Conservation (phyloP, 352 stramenopile genomes). For the Phytophthora pisi region DNA sequence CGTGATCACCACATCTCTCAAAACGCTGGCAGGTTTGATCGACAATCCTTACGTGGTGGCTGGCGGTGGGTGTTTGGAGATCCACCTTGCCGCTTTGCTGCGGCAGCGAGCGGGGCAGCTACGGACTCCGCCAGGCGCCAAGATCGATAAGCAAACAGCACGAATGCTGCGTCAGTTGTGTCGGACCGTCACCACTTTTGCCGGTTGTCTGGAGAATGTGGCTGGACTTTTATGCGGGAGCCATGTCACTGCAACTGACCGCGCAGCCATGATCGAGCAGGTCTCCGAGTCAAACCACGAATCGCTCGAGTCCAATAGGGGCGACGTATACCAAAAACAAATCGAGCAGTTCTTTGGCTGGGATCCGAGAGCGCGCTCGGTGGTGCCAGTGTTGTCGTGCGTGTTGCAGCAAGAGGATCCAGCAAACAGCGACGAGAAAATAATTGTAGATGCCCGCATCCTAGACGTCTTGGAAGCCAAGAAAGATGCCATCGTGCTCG, state of each 20-base stretch:
- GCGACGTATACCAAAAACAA: slow-evolving; percentile 1
- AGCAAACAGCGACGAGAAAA: slow-evolving; percentile 18
- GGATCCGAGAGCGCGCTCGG: slow-evolving; percentile 26
- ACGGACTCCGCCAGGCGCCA: slow-evolving; percentile 8
- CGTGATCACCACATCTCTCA: slow-evolving; percentile 44
- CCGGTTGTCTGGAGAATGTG: slow-evolving; percentile 30
- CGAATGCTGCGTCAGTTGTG: slow-evolving; percentile 40
- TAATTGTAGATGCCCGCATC: slow-evolving; percentile 38
- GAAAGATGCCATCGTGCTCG: slow-evolving; percentile 44
- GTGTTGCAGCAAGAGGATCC: neutral
- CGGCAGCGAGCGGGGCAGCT: slow-evolving; percentile 33
- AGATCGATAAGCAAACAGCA: slow-evolving; percentile 10
- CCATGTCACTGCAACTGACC: slow-evolving; percentile 11
- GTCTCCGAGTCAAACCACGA: slow-evolving; percentile 35
- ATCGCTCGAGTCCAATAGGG: slow-evolving; percentile 5
- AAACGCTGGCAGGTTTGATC: slow-evolving; percentile 43
- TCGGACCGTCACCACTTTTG: slow-evolving; percentile 36
- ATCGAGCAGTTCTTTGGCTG: slow-evolving; percentile 46
- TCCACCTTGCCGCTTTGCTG: slow-evolving; percentile 52
- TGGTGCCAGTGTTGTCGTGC: slow-evolving; percentile 35
- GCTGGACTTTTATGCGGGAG: slow-evolving; percentile 28
- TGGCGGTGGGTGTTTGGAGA: slow-evolving; percentile 56
- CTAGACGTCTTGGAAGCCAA: slow-evolving; percentile 54
- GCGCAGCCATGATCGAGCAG: slow-evolving; percentile 28
- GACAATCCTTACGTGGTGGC: slow-evolving; percentile 48